phyloP scores from a whole-genome alignment of 805 yeast species.

The Candida palmyrensis region DNA sequence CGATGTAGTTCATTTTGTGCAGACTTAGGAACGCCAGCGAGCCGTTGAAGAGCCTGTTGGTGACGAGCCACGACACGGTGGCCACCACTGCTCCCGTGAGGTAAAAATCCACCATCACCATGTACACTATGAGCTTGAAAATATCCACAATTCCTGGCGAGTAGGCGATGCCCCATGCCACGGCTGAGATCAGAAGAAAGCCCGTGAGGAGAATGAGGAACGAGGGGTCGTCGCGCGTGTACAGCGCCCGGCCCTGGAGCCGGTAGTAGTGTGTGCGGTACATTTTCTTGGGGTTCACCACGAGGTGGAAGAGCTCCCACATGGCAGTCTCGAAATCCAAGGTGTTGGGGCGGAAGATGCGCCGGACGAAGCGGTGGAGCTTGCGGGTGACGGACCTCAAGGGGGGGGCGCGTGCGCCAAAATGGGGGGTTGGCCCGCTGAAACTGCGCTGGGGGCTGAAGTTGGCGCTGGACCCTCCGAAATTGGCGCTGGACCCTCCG shows the following conservation, averaged over 20 bases:
- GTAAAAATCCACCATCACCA: conserved; percentile 83
- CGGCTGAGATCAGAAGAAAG: conserved; percentile 65
- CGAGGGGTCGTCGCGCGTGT: conserved; percentile 92
- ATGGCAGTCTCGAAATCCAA: conserved; percentile 88
- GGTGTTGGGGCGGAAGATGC: conserved; percentile 64
- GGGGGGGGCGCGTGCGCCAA: too few species aligned
- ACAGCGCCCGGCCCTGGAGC: conserved; percentile 63
- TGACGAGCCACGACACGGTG: conserved; percentile 66
- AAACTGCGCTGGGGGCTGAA: too few species aligned
- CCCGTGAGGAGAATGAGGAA: conserved; percentile 69
- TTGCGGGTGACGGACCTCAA: too few species aligned
- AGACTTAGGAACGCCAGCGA: conserved; percentile 9
- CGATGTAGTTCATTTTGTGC: conserved; percentile 48
- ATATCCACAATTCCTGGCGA: conserved; percentile 59
- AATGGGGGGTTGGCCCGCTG: too few species aligned
- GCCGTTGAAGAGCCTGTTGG: conserved; percentile 57
- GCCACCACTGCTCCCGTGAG: conserved; percentile 65
- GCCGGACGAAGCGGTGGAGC: conserved; percentile 7
- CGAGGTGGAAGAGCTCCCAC: conserved; percentile 80
- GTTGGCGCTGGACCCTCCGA: background rate
- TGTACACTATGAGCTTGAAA: conserved; percentile 63
- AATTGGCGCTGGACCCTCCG: background rate
- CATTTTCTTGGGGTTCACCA: conserved; percentile 74
- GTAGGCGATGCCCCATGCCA: conserved; percentile 88
- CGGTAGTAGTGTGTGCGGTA: conserved; percentile 72